Evolutionary conservation across 2,329 filamentous ascomycete species (phyloP), one percentile per base, ranked within the genome.

Genomic region (Colletotrichum godetiae): DNA sequence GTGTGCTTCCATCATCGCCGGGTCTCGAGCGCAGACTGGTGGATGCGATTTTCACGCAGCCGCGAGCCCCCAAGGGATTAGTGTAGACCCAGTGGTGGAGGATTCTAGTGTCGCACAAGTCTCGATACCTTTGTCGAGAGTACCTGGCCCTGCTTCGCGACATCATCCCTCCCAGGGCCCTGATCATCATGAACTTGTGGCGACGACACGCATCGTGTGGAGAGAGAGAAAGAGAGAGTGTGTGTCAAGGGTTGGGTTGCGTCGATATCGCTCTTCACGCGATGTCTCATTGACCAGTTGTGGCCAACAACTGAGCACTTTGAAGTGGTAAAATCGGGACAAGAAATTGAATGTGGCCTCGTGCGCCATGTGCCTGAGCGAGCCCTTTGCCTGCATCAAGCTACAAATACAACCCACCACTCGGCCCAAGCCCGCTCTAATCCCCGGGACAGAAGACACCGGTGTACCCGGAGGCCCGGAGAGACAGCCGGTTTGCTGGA

Each of bases 401-500:
- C 27, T 63, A 42, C 60, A 53, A 53, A 63, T 24, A n/a, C 31
- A 71, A 58, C 33, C 67, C 67, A 66, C 61, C 29, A 49, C 58
- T 46, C 55, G 35, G 65, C 46, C 55, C 37, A 52, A 63, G 68
- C 64, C 64, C 57, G 57, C 58, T 58, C 22, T 37, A 59, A 72
- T 42, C 67, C 67, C 67, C 71, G 71, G 60, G 10, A 27, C 27
- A 69, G 67, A 49, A 37, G 56, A 61, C 46, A 52, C 46, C 56
- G 67, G 64, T 57, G 61, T 61, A 49, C 60, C 71, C 71, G 67
- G 71, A 37, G 52, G 55, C 67, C 46, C 71, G 71, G 71, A 73
- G 71, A 71, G 46, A 46, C 67, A 73, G 71, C 71, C 71, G 71
- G 71, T 71, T 73, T 71, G 67, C 71, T 58, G 37, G 31, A 42